These are phyloP conservation scores for Phragmites australis DNA, from an alignment of 176 grass and related monocot species.

Conservation along the genomic window DNA sequence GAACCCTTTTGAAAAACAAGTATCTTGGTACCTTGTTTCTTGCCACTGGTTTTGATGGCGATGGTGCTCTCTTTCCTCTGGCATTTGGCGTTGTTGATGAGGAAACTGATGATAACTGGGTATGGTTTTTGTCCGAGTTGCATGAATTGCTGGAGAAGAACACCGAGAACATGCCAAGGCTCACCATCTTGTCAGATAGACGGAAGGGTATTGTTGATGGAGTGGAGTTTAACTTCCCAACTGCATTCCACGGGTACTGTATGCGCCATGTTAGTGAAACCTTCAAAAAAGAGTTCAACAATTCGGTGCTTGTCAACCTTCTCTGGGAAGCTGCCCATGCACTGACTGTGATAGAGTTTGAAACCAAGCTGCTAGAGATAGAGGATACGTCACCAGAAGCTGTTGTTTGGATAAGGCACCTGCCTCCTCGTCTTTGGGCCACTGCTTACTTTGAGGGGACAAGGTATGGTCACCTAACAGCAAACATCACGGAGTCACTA, in stretches of 20 bases:
- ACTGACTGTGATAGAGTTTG: constrained; percentile 84
- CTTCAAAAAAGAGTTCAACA: constrained; percentile 92
- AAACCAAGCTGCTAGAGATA: constrained; percentile 88
- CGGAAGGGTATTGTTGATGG: constrained; percentile 89
- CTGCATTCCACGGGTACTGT: constrained; percentile 92
- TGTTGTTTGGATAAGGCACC: constrained; percentile 80
- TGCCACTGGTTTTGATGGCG: constrained; percentile 90
- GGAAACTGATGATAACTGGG: constrained; percentile 93
- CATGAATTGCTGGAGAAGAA: constrained; percentile 87
- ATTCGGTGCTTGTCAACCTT: constrained; percentile 66
- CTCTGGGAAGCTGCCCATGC: constrained; percentile 95
- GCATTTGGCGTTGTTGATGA: constrained; percentile 97
- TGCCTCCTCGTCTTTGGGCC: constrained; percentile 79
- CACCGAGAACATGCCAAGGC: constrained; percentile 95
- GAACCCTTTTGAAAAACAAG: constrained; percentile 82
- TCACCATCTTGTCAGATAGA: constrained; percentile 90
- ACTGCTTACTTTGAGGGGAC: constrained; percentile 94
- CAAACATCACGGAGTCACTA: constrained; percentile 69
- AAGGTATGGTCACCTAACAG: constrained; percentile 83
- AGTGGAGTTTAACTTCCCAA: constrained; percentile 96
- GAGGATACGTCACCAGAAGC: constrained; percentile 89
- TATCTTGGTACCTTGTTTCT: constrained; percentile 95
- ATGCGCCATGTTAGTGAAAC: constrained; percentile 89
- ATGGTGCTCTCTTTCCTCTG: constrained; percentile 89
- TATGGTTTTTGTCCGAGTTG: constrained; percentile 94